These are phyloP conservation scores for Parastagonospora nodorum DNA, from an alignment of 2,329 filamentous ascomycete genomes.

Conservation along the genomic window DNA sequence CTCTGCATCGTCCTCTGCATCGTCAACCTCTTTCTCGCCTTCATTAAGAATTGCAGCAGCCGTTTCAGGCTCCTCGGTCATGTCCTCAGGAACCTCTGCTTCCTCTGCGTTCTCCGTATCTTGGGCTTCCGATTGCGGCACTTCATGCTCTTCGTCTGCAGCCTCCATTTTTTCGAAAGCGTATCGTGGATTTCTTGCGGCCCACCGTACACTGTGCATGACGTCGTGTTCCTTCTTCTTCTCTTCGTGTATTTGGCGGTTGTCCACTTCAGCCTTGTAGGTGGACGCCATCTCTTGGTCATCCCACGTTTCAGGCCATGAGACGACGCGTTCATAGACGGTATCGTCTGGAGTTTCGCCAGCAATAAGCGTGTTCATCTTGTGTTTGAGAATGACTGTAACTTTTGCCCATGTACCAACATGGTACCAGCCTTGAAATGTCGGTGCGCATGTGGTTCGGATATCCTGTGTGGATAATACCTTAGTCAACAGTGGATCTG, in stretches of 20 bases:
- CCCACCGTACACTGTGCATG: slow-evolving; percentile 39
- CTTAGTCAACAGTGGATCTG: slow-evolving; percentile 72
- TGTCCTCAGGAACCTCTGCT: slow-evolving; percentile 33
- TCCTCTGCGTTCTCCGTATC: slow-evolving; percentile 21
- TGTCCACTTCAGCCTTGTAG: slow-evolving; percentile 34
- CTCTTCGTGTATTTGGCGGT: slow-evolving; percentile 26
- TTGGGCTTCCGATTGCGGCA: slow-evolving; percentile 5
- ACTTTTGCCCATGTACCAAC: slow-evolving; percentile 82
- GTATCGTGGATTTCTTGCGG: slow-evolving; percentile 40
- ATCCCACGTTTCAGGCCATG: slow-evolving; percentile 43
- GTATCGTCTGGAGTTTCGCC: slow-evolving; percentile 39
- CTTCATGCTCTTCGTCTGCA: slow-evolving; percentile 2
- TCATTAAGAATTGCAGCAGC: slow-evolving; percentile 30
- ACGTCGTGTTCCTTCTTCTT: slow-evolving; percentile 37
- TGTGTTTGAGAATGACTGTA: slow-evolving; percentile 85
- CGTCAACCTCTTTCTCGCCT: slow-evolving; percentile 19
- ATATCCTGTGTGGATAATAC: slow-evolving; percentile 68
- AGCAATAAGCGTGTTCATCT: slow-evolving; percentile 60
- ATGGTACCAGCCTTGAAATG: slow-evolving; percentile 79
- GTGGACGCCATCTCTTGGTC: slow-evolving; percentile 35
- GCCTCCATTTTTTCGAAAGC: slow-evolving; percentile 40
- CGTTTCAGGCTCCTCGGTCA: slow-evolving; percentile 37
- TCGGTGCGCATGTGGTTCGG: slow-evolving; percentile 50
- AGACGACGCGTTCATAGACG: slow-evolving; percentile 36
- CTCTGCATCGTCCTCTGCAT: slow-evolving; percentile 21